These are phyloP conservation scores for Lactarius vividus DNA, from an alignment of 768 basidiomycete genomes.

Conservation along the genomic window DNA sequence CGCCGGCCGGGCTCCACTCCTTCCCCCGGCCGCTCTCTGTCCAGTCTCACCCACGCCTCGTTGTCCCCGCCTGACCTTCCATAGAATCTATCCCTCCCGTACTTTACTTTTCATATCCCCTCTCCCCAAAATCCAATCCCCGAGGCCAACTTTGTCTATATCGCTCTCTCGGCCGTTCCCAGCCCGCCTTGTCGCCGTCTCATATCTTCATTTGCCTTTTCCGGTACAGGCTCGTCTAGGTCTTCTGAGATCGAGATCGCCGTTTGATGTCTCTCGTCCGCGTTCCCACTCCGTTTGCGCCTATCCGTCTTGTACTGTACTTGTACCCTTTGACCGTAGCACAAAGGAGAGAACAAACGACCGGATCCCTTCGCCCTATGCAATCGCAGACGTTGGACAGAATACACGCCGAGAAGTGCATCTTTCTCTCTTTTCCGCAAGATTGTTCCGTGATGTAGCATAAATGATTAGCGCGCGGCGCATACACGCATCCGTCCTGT, in stretches of 20 bases:
- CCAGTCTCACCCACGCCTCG: slow-evolving; percentile 16
- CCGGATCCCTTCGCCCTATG: slow-evolving; percentile 11
- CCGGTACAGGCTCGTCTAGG: slow-evolving; percentile 16
- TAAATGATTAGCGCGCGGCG: slow-evolving; percentile 21
- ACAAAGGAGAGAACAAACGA: neutral
- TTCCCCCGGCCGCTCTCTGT: slow-evolving; percentile 17
- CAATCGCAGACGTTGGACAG: neutral
- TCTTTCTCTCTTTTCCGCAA: slow-evolving; percentile 15
- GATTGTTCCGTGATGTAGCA: slow-evolving; percentile 24
- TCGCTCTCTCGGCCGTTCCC: slow-evolving; percentile 23
- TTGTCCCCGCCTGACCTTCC: slow-evolving; percentile 28
- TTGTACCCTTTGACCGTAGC: slow-evolving; percentile 13
- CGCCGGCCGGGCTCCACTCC: slow-evolving; percentile 26
- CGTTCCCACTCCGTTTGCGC: slow-evolving; percentile 8
- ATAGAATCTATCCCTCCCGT: slow-evolving; percentile 19
- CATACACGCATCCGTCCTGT: neutral
- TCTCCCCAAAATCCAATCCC: slow-evolving; percentile 7
- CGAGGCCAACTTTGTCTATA: slow-evolving; percentile 4
- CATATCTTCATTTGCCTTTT: slow-evolving; percentile 23
- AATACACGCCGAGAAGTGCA: slow-evolving; percentile 17
- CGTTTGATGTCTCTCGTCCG: slow-evolving; percentile 17
- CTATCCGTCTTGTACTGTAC: neutral
- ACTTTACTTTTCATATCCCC: slow-evolving; percentile 21
- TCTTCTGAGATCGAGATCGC: slow-evolving; percentile 26
- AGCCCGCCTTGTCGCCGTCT: slow-evolving; percentile 22